Conservation (phyloP, 306 rosid genomes). For the Medicago ruthenica region DNA sequence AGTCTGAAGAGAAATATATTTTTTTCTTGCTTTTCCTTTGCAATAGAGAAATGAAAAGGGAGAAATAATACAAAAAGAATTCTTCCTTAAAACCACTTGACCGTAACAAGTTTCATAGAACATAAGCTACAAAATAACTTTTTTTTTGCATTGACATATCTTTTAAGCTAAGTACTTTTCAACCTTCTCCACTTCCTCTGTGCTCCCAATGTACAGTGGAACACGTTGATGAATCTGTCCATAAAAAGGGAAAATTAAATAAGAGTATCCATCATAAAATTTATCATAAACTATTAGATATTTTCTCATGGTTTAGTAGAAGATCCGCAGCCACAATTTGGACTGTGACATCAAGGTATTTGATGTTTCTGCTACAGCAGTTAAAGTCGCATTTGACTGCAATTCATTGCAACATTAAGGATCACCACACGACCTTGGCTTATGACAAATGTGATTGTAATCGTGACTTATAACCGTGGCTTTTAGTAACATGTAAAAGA, state of each 20-base stretch:
- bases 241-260: conserved; percentile 14
- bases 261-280: conserved; percentile 5
- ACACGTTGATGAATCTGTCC: conserved; percentile 93
- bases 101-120: conserved; percentile 33
- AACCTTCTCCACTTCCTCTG: conserved; percentile 89
- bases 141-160: conserved; percentile 29
- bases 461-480: not conserved
- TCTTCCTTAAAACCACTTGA: conserved; percentile 37
- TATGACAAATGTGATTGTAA: not conserved
- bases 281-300: not conserved
- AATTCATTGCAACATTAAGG: not conserved
- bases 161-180: conserved; percentile 83
- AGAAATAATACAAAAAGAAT: not conserved
- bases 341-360: not conserved
- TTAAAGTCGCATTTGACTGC: not conserved
- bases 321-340: not conserved
- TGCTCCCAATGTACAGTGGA: conserved; percentile 90
- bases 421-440: not conserved
- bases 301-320: not conserved
- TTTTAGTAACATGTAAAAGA: too few relatives aligned
- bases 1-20: not conserved
- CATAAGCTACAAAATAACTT: conserved; percentile 37
- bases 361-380: not conserved
- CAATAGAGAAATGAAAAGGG: conserved; percentile 23
- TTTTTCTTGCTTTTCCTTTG: not conserved